phyloP scores from a whole-genome alignment of 495 filamentous ascomycete genomes.

The Neurospora sp. region DNA sequence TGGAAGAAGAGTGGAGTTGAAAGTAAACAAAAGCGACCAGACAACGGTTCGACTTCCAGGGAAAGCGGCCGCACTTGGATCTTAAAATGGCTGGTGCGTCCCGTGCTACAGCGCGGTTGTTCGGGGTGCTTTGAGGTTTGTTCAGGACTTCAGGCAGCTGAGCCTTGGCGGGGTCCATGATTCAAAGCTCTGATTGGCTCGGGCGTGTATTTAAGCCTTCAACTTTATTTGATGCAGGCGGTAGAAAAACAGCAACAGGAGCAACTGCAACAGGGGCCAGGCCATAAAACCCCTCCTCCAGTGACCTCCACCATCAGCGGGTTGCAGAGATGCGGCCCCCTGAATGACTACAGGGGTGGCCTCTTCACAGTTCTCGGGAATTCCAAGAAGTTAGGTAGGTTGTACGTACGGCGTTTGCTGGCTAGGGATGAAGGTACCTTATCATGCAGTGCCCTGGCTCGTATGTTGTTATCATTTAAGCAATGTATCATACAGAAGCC shows the following conservation, averaged over 20 bases:
- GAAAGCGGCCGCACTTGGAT: neutral
- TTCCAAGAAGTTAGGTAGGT: neutral
- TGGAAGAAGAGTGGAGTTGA: neutral
- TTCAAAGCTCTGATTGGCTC: neutral
- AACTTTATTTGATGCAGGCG: neutral
- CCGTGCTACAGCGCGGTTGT: neutral
- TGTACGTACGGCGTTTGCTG: neutral
- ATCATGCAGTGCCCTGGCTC: neutral
- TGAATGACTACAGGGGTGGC: neutral
- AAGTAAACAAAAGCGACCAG: constrained; percentile 1
- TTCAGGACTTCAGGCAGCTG: neutral
- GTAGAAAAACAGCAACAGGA: neutral
- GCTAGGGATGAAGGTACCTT: neutral
- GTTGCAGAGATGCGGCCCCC: neutral
- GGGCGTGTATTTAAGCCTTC: neutral
- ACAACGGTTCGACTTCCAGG: neutral
- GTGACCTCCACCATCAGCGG: neutral
- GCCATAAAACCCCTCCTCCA: neutral
- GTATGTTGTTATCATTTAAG: neutral
- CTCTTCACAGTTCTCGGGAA: neutral
- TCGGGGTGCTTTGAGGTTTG: neutral
- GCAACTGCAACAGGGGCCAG: neutral
- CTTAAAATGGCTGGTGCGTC: neutral
- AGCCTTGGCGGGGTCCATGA: neutral
- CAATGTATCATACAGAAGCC: neutral